Conservation (phyloP, 169 alveolate genomes). For the Cryptosporidium baileyi region DNA sequence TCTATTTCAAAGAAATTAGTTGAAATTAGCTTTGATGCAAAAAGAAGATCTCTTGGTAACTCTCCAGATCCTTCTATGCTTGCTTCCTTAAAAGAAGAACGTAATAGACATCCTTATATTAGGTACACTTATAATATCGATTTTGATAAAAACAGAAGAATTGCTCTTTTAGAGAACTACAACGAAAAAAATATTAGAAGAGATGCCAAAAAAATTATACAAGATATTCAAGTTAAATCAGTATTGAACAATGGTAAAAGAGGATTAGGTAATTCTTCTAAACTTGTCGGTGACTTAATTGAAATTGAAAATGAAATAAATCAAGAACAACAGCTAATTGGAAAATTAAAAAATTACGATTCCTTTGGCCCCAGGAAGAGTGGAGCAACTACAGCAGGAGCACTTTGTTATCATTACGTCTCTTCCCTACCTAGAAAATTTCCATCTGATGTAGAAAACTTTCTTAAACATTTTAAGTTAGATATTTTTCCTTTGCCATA, state of each 20-base stretch:
- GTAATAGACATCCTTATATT: slow-evolving; percentile 81
- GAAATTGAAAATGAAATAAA: slow-evolving; percentile 40
- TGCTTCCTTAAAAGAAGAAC: slow-evolving; percentile 80
- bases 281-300: not conserved
- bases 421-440: slow-evolving; percentile 56
- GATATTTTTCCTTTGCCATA: slow-evolving; percentile 45
- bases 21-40: slow-evolving; percentile 80
- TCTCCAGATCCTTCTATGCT: slow-evolving; percentile 79
- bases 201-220: slow-evolving; percentile 13
- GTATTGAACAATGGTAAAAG: not conserved
- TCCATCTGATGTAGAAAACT: slow-evolving; percentile 49
- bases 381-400: slow-evolving; percentile 57
- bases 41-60: slow-evolving; percentile 80
- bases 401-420: slow-evolving; percentile 51
- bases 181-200: not conserved
- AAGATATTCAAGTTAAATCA: slow-evolving; percentile 10
- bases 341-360: not conserved
- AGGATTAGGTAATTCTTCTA: not conserved
- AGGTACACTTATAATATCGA: slow-evolving; percentile 82
- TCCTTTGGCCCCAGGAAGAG: slow-evolving; percentile 51
- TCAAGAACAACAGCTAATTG: not conserved
- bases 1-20: slow-evolving; percentile 81
- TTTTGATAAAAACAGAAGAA: slow-evolving; percentile 81
- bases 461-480: slow-evolving; percentile 44
- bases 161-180: not conserved